Percentiles rank a stretch among this genome's conserved stretches.
These are phyloP conservation scores for Saitozyma sp. DNA, from an alignment of 768 basidiomycete genomes.

Conservation along the genomic window DNA sequence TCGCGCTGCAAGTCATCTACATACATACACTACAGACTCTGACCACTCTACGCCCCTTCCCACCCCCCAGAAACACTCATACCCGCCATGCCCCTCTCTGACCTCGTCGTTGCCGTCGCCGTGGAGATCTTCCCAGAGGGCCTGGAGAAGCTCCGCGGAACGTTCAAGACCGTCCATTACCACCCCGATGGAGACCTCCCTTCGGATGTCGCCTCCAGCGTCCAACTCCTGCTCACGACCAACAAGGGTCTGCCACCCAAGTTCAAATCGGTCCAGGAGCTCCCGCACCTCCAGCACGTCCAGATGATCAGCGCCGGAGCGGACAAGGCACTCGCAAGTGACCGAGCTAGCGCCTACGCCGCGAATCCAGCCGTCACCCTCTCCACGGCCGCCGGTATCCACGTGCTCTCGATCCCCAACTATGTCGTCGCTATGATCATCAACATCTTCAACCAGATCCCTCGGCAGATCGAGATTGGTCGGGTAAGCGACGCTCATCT, in stretches of 20 bases:
- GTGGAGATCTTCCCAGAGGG: no score
- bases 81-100: no score
- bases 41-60: no score
- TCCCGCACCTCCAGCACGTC: constrained; percentile 42
- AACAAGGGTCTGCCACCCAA: constrained; percentile 18
- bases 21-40: no score
- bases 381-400: constrained; percentile 45
- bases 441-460: constrained; percentile 34
- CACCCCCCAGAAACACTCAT: no score
- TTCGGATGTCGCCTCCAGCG: constrained; percentile 12
- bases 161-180: constrained; percentile 23
- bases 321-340: constrained; percentile 15
- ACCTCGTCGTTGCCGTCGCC: no score
- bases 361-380: constrained; percentile 26
- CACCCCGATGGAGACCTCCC: constrained; percentile 9
- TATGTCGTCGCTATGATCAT: constrained; percentile 39
- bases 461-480: constrained; percentile 27
- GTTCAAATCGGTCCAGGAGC: constrained; percentile 19
- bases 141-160: no score
- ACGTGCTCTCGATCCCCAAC: constrained; percentile 47
- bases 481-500: constrained; percentile 17
- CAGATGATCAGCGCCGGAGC: constrained; percentile 40
- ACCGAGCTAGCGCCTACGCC: neutral
- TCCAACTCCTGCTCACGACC: constrained; percentile 27
- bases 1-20: no score